Evolutionary conservation across 257 asterid species (phyloP), one percentile per base, ranked within the genome.

Genomic region (Solanum medicagineum): DNA sequence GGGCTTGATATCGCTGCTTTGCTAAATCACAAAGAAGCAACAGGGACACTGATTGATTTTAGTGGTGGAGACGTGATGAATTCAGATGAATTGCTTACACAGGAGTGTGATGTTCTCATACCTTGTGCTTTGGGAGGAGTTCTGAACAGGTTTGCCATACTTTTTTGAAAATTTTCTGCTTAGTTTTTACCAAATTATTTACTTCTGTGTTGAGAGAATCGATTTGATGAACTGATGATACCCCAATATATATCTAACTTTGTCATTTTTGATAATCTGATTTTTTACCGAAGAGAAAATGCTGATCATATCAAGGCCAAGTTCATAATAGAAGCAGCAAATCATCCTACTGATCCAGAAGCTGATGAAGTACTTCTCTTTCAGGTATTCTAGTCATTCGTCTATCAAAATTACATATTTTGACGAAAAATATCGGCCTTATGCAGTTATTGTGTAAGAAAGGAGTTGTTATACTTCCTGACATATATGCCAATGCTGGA

Each of bases 71-170:
- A 94, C 89, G 73, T 90, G 2, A 85, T 95, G 98, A 89, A 94
- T 83, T 87, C 98, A 49, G 85, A 92, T 85, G 97, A 91, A 59
- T 81, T 95, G 90, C 94, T 95, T 19, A 83, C 88, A 55, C 94
- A 91, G 75, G 94, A 94, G 83, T 95, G 99, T 60, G 98, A 95
- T 81, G 97, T 95, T 89, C 95, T 95, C 53, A 91, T 95, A 81
- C 98, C 99, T 0, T 95, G 98, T 84, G 99, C 99, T 87, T 88
- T 95, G 26, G 99, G 98, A 45, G 99, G 99, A 87, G 99, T 95
- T 85, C 88, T 95, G 69, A 93, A 92, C 93, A 94, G 94, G 99
- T 95, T 84, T 47, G 44, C 80, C 29, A 53, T 87, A 16, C 63
- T 14, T 24, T 45, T 24, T 2, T 51, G n/a, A 10, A 1, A 9